Conservation (phyloP, 768 basidiomycete genomes). For the Rhizopogon sp. region DNA sequence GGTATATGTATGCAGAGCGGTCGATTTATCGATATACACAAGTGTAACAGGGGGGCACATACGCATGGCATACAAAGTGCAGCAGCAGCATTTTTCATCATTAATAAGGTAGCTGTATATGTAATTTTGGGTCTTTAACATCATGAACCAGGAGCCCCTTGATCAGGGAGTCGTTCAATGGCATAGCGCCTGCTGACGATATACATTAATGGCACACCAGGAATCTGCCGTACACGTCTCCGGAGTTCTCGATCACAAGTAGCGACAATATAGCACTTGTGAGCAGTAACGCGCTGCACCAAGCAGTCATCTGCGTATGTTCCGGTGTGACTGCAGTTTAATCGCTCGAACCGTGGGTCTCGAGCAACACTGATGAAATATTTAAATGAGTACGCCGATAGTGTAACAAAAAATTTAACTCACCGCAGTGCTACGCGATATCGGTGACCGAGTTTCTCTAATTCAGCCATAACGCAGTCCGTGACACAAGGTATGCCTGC, state of each 20-base stretch:
- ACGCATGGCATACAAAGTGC: background rate
- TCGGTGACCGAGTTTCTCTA: constrained; percentile 95
- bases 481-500: constrained; percentile 98
- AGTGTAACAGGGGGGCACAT: background rate
- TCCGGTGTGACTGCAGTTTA: constrained; percentile 87
- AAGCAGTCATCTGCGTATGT: constrained; percentile 99
- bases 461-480: constrained; percentile 97
- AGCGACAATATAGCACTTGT: constrained; percentile 96
- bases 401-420: constrained; percentile 19
- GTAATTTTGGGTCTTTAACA: background rate
- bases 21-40: background rate
- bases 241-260: constrained; percentile 96
- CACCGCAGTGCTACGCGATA: constrained; percentile 93
- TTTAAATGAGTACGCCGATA: background rate
- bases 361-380: constrained; percentile 77
- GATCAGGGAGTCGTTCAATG: constrained; percentile 92
- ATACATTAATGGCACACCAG: constrained; percentile 96
- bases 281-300: constrained; percentile 90
- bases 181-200: constrained; percentile 90
- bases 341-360: constrained; percentile 93
- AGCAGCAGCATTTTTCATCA: background rate
- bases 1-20: background rate
- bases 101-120: background rate
- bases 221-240: constrained; percentile 85
- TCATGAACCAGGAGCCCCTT: constrained; percentile 67